These are phyloP conservation scores for Artemisia argyi DNA, from an alignment of 129 eudicot species.

Conservation along the genomic window DNA sequence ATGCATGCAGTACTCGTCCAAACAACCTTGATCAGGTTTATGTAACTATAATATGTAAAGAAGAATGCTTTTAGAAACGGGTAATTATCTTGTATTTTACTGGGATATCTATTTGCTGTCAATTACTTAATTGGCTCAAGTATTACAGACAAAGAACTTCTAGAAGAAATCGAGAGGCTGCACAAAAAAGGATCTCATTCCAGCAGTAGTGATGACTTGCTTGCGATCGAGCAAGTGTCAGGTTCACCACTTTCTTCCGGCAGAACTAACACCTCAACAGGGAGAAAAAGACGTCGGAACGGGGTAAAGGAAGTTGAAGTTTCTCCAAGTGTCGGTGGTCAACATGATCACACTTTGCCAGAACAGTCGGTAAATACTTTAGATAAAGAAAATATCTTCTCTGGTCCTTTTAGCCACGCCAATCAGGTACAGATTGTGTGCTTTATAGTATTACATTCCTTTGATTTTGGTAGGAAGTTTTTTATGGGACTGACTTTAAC, in stretches of 20 bases:
- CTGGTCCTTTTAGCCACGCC: constrained; percentile 11
- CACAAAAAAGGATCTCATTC: constrained; percentile 35
- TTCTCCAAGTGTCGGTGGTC: constrained; percentile 20
- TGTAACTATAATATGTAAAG: too few relatives aligned
- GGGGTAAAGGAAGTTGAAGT: constrained; percentile 27
- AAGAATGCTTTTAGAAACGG: too few relatives aligned
- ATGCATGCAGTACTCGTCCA: too few relatives aligned
- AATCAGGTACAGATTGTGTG: constrained; percentile 34
- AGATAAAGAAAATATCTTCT: constrained; percentile 26
- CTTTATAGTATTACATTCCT: neutral
- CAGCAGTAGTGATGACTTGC: constrained; percentile 24
- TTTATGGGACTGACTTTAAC: constrained; percentile 22
- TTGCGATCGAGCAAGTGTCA: too few relatives aligned
- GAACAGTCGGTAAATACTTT: constrained; percentile 9
- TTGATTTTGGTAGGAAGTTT: neutral
- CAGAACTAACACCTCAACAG: constrained; percentile 18
- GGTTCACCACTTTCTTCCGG: constrained; percentile 35
- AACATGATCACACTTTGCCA: constrained; percentile 1
- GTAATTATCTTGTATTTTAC: too few relatives aligned
- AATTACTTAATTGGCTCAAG: too few relatives aligned
- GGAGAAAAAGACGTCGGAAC: constrained; percentile 44
- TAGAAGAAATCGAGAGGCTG: constrained; percentile 63
- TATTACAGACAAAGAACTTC: constrained; percentile 60
- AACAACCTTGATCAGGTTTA: too few relatives aligned
- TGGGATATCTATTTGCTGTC: neutral